A percentile compares a stretch with the other conserved stretches of the same genome.
phyloP scores from a whole-genome alignment of 768 basidiomycete genomes.

The Mycena sanguinolenta region DNA sequence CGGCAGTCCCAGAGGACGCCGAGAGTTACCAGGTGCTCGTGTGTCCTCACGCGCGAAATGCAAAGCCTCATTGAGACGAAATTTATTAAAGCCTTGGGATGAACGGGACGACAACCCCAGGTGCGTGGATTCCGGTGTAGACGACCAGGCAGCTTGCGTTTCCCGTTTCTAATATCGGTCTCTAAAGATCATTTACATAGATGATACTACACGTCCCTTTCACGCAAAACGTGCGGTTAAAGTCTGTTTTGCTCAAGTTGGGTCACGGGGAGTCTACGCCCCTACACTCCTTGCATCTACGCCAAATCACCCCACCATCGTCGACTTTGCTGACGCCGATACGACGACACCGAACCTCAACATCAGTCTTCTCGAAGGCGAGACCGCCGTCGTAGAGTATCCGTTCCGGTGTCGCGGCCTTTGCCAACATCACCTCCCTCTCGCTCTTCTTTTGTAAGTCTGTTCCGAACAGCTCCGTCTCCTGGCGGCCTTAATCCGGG shows the following conservation, averaged over 20 bases:
- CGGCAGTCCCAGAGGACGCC: slow-evolving; percentile 85
- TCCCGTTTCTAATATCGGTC: slow-evolving; percentile 34
- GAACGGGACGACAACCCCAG: slow-evolving; percentile 75
- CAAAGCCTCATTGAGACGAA: slow-evolving; percentile 1
- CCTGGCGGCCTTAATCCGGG: slow-evolving; percentile 9
- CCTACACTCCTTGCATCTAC: slow-evolving; percentile 79
- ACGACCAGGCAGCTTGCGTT: slow-evolving; percentile 71
- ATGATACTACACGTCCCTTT: slow-evolving; percentile 88
- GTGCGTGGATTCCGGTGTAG: slow-evolving; percentile 84
- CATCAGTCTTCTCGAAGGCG: slow-evolving; percentile 79
- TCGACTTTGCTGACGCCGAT: slow-evolving; percentile 85
- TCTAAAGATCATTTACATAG: slow-evolving; percentile 50
- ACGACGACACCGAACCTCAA: slow-evolving; percentile 76
- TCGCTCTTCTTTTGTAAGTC: slow-evolving; percentile 86
- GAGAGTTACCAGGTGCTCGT: slow-evolving; percentile 68
- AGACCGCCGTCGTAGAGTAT: slow-evolving; percentile 79
- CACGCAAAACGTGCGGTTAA: slow-evolving; percentile 80
- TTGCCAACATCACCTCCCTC: slow-evolving; percentile 79
- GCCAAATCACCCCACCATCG: slow-evolving; percentile 80
- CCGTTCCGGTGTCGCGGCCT: slow-evolving; percentile 82
- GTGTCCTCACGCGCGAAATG: background rate
- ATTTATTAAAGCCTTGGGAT: slow-evolving; percentile 81
- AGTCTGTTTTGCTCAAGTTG: slow-evolving; percentile 81
- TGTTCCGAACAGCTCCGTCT: slow-evolving; percentile 9
- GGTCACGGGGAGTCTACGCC: slow-evolving; percentile 86